Conservation (phyloP, 208 protist species). For the Wallacemonas sp. region DNA sequence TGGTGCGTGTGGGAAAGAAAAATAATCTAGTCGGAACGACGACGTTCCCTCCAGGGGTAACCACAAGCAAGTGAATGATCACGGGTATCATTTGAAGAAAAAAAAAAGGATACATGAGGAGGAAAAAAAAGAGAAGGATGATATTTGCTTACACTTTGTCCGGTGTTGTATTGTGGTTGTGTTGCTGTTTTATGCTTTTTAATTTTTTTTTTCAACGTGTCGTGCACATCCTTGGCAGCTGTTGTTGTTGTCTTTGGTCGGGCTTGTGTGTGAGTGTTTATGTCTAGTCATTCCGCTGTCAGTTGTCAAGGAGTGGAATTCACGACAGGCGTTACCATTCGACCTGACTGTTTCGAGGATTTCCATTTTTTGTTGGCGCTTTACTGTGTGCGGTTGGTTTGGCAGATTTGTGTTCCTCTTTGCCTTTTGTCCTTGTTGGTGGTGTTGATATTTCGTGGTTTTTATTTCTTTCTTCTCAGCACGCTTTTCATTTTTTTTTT, state of each 20-base stretch:
- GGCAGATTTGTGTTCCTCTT: not conserved
- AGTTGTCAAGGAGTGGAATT: too few species aligned
- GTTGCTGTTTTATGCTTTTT: constrained; percentile 16
- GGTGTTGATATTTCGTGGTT: not conserved
- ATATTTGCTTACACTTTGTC: too few species aligned
- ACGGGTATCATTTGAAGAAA: constrained; percentile 19
- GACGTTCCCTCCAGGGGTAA: too few species aligned
- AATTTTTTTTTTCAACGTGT: not conserved
- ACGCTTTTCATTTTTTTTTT: not conserved
- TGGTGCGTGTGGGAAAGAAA: too few species aligned
- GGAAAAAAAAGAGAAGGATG: constrained; percentile 18
- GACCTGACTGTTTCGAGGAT: not conserved
- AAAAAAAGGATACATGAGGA: constrained; percentile 7
- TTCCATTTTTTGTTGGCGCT: not conserved
- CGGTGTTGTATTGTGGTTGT: constrained; percentile 15
- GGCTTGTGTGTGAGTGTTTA: not conserved
- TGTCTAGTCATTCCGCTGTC: too few species aligned
- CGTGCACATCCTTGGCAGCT: not conserved
- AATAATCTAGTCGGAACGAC: too few species aligned
- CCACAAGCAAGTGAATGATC: too few species aligned
- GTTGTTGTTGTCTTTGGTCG: too few species aligned
- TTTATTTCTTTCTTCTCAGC: not conserved
- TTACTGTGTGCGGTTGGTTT: not conserved
- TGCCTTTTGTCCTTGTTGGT: not conserved
- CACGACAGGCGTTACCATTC: too few species aligned